Evolutionary conservation across 495 filamentous ascomycete species (phyloP), one percentile per base, ranked within the genome.

Genomic region (Usnea hakonensis): DNA sequence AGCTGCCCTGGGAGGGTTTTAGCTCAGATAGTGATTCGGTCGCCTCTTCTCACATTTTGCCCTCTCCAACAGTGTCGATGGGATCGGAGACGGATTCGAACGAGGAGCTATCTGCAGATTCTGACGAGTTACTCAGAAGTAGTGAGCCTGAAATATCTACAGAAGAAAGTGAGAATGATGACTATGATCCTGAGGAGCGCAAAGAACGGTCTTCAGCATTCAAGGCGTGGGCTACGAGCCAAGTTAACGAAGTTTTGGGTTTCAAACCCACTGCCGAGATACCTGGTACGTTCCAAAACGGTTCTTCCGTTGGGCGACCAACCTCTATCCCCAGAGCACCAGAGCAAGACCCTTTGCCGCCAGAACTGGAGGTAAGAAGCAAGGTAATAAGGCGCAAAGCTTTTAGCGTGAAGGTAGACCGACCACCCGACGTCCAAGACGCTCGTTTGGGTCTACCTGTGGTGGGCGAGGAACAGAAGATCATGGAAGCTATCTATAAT

Each of bases 401-500:
- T 3, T 94, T 83, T 70, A 88, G 81, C 66, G 87, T 97, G 28
- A 67, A 79, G 3, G 88, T 98, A 5, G 74, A 85, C 30, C 83
- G 95, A 58, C 72, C 82, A 19, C 74, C 82, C 13, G 86, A 88
- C 4, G 89, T 97, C 19, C 90, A 96, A 69, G 79, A 81, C 40
- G 81, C 83, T 11, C 87, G 94, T 40, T 75, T 91, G n/a, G 82
- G 86, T 28, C 78, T 98, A 36, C 94, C 94, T 0, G 87, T 98
- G 6, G 91, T 96, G 33, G 88, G 89, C 2, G 94, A 97, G 69
- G 94, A 98, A 70, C 94, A 97, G 68, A 91, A 88, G 67, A 95
- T 98, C 28, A 98, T 98, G 94, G 94, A 98, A 77, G 91, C 92
- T 5, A 91, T 97, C 21, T 84, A 95, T 70, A 90, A 92, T 68